Percentiles rank a stretch among this genome's conserved stretches.
phyloP scores from a whole-genome alignment of 192 early-diverging fungal species.

The Rhizoclosmatium globosum region DNA sequence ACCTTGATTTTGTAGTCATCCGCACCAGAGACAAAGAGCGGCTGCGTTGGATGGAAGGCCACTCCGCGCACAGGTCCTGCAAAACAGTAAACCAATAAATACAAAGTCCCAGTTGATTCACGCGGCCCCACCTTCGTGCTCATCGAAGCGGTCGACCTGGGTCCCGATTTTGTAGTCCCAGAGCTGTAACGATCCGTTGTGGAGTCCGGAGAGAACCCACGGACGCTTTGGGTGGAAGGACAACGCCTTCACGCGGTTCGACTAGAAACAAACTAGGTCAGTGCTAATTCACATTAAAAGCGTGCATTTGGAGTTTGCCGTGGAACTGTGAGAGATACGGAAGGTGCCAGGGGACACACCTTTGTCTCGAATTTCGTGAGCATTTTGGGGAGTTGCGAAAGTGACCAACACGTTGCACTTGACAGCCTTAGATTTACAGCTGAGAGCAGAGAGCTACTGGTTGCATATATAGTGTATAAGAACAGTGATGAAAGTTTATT shows the following conservation, averaged over 20 bases:
- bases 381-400: slow-evolving; percentile 39
- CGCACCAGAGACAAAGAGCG: slow-evolving; percentile 96
- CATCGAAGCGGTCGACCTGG: slow-evolving; percentile 96
- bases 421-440: no score
- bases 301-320: not conserved
- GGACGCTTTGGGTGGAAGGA: slow-evolving; percentile 97
- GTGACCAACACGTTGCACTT: no score
- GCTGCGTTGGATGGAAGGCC: slow-evolving; percentile 95
- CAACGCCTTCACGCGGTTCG: slow-evolving; percentile 94
- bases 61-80: slow-evolving; percentile 96
- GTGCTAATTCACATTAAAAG: not conserved
- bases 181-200: slow-evolving; percentile 97
- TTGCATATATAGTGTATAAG: no score
- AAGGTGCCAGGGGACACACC: slow-evolving; percentile 40
- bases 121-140: slow-evolving; percentile 88
- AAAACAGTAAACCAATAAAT: not conserved
- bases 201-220: slow-evolving; percentile 96
- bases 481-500: no score
- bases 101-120: not conserved
- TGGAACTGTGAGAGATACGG: no score
- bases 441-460: no score
- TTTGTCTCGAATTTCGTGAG: slow-evolving; percentile 96
- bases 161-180: slow-evolving; percentile 99
- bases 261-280: slow-evolving; percentile 30
- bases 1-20: slow-evolving; percentile 99